Evolutionary conservation across 192 early-diverging fungal species (phyloP).

Genomic region (Globomyces pollinis-pini): DNA sequence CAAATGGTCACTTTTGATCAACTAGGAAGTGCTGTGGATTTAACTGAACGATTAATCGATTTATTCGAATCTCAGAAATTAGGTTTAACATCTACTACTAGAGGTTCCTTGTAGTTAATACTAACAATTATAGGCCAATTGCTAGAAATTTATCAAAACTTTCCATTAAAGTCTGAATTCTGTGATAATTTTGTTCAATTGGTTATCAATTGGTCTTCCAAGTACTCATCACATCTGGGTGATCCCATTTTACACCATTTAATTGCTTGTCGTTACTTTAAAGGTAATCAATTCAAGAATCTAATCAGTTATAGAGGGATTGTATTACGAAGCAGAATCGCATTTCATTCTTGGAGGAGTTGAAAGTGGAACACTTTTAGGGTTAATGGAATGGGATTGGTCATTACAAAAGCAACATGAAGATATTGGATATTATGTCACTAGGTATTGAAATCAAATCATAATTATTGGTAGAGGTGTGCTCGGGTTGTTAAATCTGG

Average conservation of each 20-base stretch:
- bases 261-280: slow-evolving; percentile 39
- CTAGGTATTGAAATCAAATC: too few species aligned
- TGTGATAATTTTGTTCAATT: slow-evolving; percentile 24
- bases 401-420: slow-evolving; percentile 13
- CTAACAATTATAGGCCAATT: slow-evolving; percentile 33
- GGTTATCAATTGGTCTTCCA: slow-evolving; percentile 49
- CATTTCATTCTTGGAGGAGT: slow-evolving; percentile 79
- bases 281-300: slow-evolving; percentile 55
- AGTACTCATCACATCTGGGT: slow-evolving; percentile 46
- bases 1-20: slow-evolving; percentile 75
- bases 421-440: slow-evolving; percentile 69
- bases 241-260: slow-evolving; percentile 70
- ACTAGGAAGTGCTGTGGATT: slow-evolving; percentile 72
- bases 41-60: slow-evolving; percentile 73
- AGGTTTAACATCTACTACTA: neutral
- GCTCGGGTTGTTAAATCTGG: slow-evolving; percentile 36
- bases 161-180: slow-evolving; percentile 38
- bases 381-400: slow-evolving; percentile 74
- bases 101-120: slow-evolving; percentile 12
- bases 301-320: slow-evolving; percentile 36
- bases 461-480: too few species aligned
- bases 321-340: slow-evolving; percentile 72
- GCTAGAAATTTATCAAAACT: slow-evolving; percentile 57
- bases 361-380: slow-evolving; percentile 68
- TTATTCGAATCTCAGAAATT: slow-evolving; percentile 57